Evolutionary conservation across 148 eudicot species (phyloP).

Genomic region (Persicaria tinctoria): DNA sequence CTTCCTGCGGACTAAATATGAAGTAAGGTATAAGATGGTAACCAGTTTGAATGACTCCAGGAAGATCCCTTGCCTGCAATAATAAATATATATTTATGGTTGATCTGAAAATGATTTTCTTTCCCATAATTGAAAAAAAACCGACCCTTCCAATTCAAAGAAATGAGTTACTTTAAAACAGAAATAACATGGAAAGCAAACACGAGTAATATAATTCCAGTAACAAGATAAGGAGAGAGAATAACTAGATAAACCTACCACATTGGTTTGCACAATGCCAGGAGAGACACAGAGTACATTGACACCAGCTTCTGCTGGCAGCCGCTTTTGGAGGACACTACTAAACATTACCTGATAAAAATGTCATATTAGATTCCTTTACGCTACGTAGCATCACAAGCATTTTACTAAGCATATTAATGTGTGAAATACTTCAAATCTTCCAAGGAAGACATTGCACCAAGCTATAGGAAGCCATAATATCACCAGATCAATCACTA

Average conservation of each 20-base stretch:
- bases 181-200: not conserved
- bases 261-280: conserved; percentile 93
- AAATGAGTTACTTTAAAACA: not conserved
- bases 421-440: not conserved
- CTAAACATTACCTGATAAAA: conserved; percentile 84
- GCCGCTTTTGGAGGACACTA: conserved; percentile 68
- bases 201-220: not conserved
- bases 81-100: not conserved
- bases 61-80: conserved; percentile 95
- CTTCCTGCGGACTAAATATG: conserved; percentile 85
- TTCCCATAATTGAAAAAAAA: not conserved
- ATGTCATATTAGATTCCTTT: not conserved
- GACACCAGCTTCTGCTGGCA: conserved; percentile 88
- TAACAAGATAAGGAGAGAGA: not conserved
- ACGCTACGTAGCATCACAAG: not conserved
- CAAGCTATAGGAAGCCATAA: not conserved
- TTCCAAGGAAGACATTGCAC: not conserved
- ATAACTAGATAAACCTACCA: conserved; percentile 49
- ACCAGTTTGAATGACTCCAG: conserved; percentile 68
- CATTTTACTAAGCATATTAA: not conserved
- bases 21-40: conserved; percentile 80
- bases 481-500: not conserved
- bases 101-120: not conserved
- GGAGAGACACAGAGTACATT: conserved; percentile 80
- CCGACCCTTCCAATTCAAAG: not conserved